Conservation (phyloP, 1,284 basidiomycete species). For the Earliella scabrosa region DNA sequence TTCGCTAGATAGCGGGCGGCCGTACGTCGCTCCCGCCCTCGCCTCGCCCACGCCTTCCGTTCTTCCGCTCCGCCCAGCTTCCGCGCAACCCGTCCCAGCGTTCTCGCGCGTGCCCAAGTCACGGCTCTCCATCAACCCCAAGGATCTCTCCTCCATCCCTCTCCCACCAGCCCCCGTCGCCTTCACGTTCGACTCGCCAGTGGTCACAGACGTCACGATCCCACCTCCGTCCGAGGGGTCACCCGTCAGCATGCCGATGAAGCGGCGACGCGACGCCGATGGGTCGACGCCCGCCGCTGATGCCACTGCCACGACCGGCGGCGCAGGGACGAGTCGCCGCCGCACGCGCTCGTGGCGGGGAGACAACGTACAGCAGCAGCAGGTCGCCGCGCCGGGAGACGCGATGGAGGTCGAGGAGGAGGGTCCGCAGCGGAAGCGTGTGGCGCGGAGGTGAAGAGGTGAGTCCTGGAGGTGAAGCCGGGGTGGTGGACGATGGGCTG, state of each 20-base stretch:
- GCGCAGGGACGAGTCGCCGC: slow-evolving; percentile 24
- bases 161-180: slow-evolving; percentile 10
- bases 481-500: background rate
- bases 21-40: slow-evolving; percentile 27
- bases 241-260: slow-evolving; percentile 32
- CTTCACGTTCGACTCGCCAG: slow-evolving; percentile 17
- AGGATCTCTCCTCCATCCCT: slow-evolving; percentile 22
- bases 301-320: slow-evolving; percentile 7
- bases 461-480: background rate
- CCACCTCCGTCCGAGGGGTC: background rate
- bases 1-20: slow-evolving; percentile 21
- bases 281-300: slow-evolving; percentile 21
- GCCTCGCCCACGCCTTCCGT: slow-evolving; percentile 40
- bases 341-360: slow-evolving; percentile 33
- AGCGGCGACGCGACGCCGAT: slow-evolving; percentile 41
- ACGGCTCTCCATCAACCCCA: slow-evolving; percentile 26
- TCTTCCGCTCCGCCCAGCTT: slow-evolving; percentile 17
- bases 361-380: slow-evolving; percentile 21
- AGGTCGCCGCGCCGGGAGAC: slow-evolving; percentile 18
- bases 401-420: slow-evolving; percentile 46
- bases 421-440: slow-evolving; percentile 42
- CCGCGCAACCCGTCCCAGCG: slow-evolving; percentile 15
- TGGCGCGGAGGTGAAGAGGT: slow-evolving; percentile 36
- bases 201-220: slow-evolving; percentile 14
- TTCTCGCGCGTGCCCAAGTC: slow-evolving; percentile 26